phyloP scores from a whole-genome alignment of 441 rosid species.

The Theobroma grandiflorum region DNA sequence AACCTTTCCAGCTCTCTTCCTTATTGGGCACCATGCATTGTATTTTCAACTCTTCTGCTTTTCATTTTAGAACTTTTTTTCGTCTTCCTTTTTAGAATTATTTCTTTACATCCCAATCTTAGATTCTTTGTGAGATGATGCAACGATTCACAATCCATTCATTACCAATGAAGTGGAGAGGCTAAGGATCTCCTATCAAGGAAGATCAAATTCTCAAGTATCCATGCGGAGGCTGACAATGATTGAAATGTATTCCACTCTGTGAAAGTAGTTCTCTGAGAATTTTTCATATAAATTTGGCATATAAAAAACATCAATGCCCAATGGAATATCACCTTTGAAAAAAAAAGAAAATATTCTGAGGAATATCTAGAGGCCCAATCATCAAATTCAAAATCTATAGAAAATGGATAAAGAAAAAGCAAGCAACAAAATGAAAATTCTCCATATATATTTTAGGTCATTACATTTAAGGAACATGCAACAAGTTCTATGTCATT shows the following conservation, averaged over 20 bases:
- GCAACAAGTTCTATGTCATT: neutral
- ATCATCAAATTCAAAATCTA: neutral
- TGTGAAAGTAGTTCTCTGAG: neutral
- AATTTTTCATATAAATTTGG: neutral
- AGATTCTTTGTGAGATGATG: neutral
- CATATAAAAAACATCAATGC: neutral
- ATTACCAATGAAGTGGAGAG: neutral
- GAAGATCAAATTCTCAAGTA: neutral
- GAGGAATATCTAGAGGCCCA: neutral
- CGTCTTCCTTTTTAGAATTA: neutral
- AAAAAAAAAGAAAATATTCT: neutral
- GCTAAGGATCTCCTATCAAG: neutral
- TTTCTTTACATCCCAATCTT: neutral
- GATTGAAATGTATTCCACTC: neutral
- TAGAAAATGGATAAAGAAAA: neutral
- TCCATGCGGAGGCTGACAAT: neutral
- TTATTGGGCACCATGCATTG: neutral
- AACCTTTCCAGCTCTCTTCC: neutral
- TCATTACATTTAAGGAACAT: neutral
- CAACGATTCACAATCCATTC: neutral
- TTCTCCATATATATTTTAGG: neutral
- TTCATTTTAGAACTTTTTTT: neutral
- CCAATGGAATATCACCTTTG: neutral
- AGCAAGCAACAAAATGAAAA: neutral
- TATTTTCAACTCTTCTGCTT: neutral